Conservation (phyloP, 164 flowering plant genomes). For the Sedum album region DNA sequence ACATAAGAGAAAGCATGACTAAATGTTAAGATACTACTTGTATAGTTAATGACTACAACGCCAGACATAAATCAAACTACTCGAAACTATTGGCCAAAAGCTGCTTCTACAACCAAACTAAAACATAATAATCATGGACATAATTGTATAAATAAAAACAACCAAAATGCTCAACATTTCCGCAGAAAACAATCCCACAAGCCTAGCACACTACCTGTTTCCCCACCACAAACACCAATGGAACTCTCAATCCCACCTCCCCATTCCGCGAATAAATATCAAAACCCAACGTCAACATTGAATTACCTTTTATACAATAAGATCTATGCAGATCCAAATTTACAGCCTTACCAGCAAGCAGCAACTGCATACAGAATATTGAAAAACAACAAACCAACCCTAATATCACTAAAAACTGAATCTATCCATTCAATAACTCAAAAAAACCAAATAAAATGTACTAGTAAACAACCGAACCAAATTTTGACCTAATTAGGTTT, state of each 20-base stretch:
- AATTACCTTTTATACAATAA: conserved; percentile 71
- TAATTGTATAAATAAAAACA: conserved; percentile 69
- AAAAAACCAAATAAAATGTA: conserved; percentile 64
- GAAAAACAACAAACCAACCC: conserved; percentile 80
- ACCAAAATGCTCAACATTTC: conserved; percentile 75
- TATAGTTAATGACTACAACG: too few relatives aligned
- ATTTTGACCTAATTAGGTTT: conserved; percentile 75
- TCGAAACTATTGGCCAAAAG: background rate
- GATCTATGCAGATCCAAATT: conserved; percentile 70
- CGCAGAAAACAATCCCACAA: conserved; percentile 59
- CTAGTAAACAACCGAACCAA: conserved; percentile 52
- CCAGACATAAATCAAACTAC: background rate
- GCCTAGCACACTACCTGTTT: conserved; percentile 59
- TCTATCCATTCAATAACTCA: conserved; percentile 80
- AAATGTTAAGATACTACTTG: background rate
- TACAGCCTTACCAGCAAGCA: conserved; percentile 79
- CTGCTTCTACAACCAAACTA: conserved; percentile 17
- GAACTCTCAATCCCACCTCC: conserved; percentile 28
- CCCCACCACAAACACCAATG: conserved; percentile 69
- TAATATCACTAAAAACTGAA: conserved; percentile 78
- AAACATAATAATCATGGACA: conserved; percentile 70
- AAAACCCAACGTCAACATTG: conserved; percentile 75
- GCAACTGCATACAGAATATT: conserved; percentile 67
- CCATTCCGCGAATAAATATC: conserved; percentile 61
- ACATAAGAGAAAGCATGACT: background rate